A percentile compares a stretch with the other conserved stretches of the same genome.
Evolutionary conservation across 345 rosid genomes (phyloP).

Genomic region (Rhizophora mangle): DNA sequence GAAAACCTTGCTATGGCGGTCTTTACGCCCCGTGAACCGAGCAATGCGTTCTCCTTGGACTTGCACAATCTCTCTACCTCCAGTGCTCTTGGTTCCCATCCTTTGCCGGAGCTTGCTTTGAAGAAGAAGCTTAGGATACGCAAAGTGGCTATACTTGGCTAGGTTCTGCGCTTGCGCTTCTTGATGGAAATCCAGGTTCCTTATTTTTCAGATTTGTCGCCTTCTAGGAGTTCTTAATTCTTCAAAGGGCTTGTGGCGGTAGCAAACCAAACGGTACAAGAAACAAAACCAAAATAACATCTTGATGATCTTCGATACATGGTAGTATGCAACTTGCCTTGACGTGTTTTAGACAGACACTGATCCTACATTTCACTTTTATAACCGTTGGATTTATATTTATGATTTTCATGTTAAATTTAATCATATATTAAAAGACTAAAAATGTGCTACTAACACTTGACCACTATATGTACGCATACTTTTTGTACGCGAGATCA

Average conservation of each 20-base stretch:
- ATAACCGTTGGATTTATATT: too few relatives aligned
- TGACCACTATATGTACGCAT: too few relatives aligned
- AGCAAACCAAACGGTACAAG: too few relatives aligned
- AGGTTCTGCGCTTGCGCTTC: constrained; percentile 18
- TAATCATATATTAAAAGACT: too few relatives aligned
- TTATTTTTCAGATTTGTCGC: neutral
- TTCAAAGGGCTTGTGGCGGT: neutral
- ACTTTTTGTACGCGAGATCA: too few relatives aligned
- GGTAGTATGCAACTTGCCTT: too few relatives aligned
- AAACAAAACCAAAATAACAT: too few relatives aligned
- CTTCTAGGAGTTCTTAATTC: neutral
- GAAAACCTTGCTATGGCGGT: constrained; percentile 80
- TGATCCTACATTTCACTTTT: too few relatives aligned
- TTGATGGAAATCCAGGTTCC: constrained; percentile 40
- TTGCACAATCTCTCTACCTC: constrained; percentile 63
- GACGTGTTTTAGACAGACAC: too few relatives aligned
- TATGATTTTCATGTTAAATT: too few relatives aligned
- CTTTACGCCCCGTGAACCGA: constrained; percentile 67
- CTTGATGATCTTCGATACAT: too few relatives aligned
- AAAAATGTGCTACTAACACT: too few relatives aligned
- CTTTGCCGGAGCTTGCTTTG: constrained; percentile 24
- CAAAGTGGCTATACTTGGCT: neutral
- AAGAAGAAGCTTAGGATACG: constrained; percentile 10
- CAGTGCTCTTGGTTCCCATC: constrained; percentile 43
- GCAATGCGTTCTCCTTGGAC: constrained; percentile 77